Percentiles rank a stretch among this genome's conserved stretches.
phyloP scores from a whole-genome alignment of 352 stramenopile genomes.

The Phytophthora citricola region DNA sequence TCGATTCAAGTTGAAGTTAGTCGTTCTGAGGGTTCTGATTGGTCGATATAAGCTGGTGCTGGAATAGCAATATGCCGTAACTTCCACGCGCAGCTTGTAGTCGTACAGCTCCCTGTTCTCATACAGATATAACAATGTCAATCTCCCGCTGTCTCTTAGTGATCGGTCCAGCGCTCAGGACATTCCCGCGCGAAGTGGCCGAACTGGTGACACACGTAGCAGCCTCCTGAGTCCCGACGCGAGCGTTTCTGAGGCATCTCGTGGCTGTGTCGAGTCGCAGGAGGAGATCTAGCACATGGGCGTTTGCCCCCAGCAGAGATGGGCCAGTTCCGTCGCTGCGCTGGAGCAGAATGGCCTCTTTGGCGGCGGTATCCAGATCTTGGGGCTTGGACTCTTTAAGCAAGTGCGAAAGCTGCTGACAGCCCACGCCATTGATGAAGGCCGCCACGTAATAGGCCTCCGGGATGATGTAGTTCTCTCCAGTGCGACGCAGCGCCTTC shows the following conservation, averaged over 20 bases:
- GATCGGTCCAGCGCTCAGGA: conserved; percentile 20
- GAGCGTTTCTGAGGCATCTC: conserved; percentile 23
- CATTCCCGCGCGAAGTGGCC: conserved; percentile 40
- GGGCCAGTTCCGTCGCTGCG: conserved; percentile 26
- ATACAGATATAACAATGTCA: too few relatives aligned
- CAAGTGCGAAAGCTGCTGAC: conserved; percentile 19
- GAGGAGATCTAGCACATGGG: background rate
- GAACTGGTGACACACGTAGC: conserved; percentile 25
- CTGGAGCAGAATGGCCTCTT: conserved; percentile 32
- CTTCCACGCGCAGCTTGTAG: too few relatives aligned
- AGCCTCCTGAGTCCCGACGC: conserved; percentile 19
- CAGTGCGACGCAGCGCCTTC: conserved; percentile 21
- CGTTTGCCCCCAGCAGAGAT: conserved; percentile 10
- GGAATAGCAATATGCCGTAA: too few relatives aligned
- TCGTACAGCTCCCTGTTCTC: too few relatives aligned
- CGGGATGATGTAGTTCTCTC: conserved; percentile 27
- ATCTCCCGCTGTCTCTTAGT: conserved; percentile 2
- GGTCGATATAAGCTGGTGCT: background rate
- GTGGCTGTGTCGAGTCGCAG: background rate
- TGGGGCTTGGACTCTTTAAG: conserved; percentile 25
- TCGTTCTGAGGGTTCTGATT: background rate
- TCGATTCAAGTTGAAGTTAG: conserved; percentile 1
- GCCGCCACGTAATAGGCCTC: conserved; percentile 35
- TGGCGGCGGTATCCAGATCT: conserved; percentile 27
- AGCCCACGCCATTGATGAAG: conserved; percentile 35